Percentiles rank a stretch among this genome's conserved stretches.
Evolutionary conservation across 192 early-diverging fungal genomes (phyloP).

Genomic region (Backusella parvicylindrica): DNA sequence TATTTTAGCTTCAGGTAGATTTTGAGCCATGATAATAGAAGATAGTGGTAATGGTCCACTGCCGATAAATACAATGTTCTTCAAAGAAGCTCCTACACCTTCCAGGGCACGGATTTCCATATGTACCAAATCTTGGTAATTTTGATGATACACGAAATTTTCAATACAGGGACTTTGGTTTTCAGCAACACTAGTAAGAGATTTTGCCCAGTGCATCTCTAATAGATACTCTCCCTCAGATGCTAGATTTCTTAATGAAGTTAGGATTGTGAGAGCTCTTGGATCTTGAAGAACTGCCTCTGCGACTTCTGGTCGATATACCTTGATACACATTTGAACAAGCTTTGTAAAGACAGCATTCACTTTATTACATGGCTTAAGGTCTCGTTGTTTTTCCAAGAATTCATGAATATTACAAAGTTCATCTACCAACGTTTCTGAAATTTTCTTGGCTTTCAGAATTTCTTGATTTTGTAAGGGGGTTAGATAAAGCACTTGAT

Average conservation of each 20-base stretch:
- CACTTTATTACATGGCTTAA: background rate
- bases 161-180: background rate
- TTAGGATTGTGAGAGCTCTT: background rate
- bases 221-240: constrained; percentile 20
- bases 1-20: background rate
- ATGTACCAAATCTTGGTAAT: constrained; percentile 18
- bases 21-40: constrained; percentile 12
- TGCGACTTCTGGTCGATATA: background rate
- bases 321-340: constrained; percentile 17
- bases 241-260: constrained; percentile 12
- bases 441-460: background rate
- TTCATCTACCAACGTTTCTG: background rate
- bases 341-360: constrained; percentile 24
- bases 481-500: background rate
- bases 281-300: background rate
- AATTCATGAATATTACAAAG: background rate
- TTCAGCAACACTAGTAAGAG: background rate
- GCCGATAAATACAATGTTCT: constrained; percentile 20
- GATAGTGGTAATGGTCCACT: constrained; percentile 29
- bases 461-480: background rate
- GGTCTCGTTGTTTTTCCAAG: background rate
- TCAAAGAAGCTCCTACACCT: constrained; percentile 8
- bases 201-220: constrained; percentile 15
- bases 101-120: constrained; percentile 18
- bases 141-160: constrained; percentile 25